A percentile compares a stretch with the other conserved stretches of the same genome.
Evolutionary conservation across 1,284 basidiomycete genomes (phyloP).

Genomic region (Apiotrichum akiyoshidainum): DNA sequence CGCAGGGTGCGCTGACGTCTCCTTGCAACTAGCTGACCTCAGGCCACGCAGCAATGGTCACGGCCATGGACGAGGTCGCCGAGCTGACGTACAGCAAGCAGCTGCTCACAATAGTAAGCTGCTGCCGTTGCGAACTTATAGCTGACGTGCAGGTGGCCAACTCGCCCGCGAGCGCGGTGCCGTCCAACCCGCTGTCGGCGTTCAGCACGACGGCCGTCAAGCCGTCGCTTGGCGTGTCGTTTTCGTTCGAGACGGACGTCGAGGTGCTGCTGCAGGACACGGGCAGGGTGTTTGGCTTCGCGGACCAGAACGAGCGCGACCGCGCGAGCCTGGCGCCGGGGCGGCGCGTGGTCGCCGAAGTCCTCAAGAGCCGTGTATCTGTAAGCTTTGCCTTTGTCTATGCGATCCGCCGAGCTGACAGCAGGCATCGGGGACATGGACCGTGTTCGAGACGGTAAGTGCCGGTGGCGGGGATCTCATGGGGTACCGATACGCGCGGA

Average conservation of each 20-base stretch:
- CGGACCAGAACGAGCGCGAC: constrained; percentile 42
- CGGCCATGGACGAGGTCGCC: constrained; percentile 42
- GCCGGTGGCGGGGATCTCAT: background rate
- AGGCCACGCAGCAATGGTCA: constrained; percentile 47
- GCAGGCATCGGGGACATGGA: constrained; percentile 40
- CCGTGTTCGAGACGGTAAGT: constrained; percentile 47
- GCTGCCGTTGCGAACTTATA: too few species aligned
- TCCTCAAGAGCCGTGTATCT: constrained; percentile 42
- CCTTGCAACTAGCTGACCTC: constrained; percentile 8
- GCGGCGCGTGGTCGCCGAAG: constrained; percentile 43
- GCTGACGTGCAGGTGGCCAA: constrained; percentile 36
- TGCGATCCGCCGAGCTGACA: background rate
- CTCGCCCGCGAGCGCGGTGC: constrained; percentile 28
- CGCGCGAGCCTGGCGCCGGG: constrained; percentile 29
- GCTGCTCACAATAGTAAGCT: constrained; percentile 33
- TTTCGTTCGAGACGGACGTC: constrained; percentile 39
- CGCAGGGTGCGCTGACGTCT: constrained; percentile 34
- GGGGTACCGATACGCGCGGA: too few species aligned
- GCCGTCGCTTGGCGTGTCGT: constrained; percentile 41
- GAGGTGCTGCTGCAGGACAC: constrained; percentile 46
- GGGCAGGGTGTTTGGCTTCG: constrained; percentile 41
- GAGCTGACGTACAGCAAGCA: constrained; percentile 30
- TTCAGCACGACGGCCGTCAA: constrained; percentile 45
- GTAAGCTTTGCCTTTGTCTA: too few species aligned
- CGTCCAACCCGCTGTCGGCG: constrained; percentile 36